These are phyloP conservation scores for Geotrichum histeridarum DNA, from an alignment of 1,139 yeast species.

Conservation along the genomic window DNA sequence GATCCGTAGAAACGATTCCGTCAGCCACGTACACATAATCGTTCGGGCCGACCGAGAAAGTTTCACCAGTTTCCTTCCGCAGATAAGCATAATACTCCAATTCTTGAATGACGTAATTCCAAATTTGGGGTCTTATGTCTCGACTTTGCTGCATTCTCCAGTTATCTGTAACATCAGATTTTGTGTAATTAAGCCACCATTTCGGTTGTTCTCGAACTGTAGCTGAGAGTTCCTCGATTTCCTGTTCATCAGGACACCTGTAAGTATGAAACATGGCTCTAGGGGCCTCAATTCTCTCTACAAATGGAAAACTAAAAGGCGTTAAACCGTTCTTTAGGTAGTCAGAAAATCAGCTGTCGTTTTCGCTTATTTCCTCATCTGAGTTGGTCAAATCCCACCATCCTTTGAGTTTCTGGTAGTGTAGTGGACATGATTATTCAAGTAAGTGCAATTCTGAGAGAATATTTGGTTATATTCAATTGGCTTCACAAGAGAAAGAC, in stretches of 20 bases:
- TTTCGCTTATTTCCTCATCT: too few species aligned
- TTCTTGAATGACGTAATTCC: conserved; percentile 22
- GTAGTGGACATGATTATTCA: too few species aligned
- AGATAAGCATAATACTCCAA: conserved; percentile 18
- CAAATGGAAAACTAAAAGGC: too few species aligned
- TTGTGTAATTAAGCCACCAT: conserved; percentile 39
- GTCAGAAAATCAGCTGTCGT: too few species aligned
- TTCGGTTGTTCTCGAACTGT: conserved; percentile 36
- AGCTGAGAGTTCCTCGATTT: conserved; percentile 31
- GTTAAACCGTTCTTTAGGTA: too few species aligned
- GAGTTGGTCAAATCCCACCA: too few species aligned
- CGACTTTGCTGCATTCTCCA: conserved; percentile 35
- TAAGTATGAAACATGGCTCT: too few species aligned
- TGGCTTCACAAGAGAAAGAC: too few species aligned
- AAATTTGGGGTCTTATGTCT: neutral
- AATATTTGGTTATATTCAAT: too few species aligned
- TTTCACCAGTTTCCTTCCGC: conserved; percentile 4
- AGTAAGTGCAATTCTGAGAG: too few species aligned
- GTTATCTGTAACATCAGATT: conserved; percentile 32
- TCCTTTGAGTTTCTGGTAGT: too few species aligned
- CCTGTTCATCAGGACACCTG: conserved; percentile 30
- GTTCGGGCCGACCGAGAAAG: conserved; percentile 8
- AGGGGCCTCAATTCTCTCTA: too few species aligned
- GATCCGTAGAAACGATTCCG: conserved; percentile 15
- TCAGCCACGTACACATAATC: conserved; percentile 17